phyloP scores from a whole-genome alignment of 2,329 filamentous ascomycete genomes.

The Cadophora malorum region DNA sequence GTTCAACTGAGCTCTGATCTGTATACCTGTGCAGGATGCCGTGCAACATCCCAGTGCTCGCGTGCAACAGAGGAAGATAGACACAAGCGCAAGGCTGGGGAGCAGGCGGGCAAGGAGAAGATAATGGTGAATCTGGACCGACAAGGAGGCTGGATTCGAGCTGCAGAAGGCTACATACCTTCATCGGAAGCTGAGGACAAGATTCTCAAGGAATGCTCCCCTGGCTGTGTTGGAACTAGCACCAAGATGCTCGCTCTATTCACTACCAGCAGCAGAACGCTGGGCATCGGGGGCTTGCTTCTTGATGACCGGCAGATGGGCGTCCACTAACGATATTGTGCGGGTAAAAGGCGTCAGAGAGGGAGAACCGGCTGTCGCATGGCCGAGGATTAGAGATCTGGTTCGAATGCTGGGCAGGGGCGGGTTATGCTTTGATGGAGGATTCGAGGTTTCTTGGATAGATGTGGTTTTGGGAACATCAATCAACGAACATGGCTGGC shows the following conservation, averaged over 20 bases:
- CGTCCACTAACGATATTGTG: conserved; percentile 27
- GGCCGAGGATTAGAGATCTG: background rate
- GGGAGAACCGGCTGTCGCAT: conserved; percentile 33
- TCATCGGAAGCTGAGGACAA: conserved; percentile 40
- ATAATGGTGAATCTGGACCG: background rate
- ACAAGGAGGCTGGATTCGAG: conserved; percentile 8
- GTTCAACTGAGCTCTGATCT: conserved; percentile 23
- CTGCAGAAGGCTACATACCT: conserved; percentile 40
- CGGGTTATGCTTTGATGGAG: conserved; percentile 16
- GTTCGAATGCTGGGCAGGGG: conserved; percentile 13
- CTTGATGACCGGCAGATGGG: conserved; percentile 19
- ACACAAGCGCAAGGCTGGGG: conserved; percentile 23
- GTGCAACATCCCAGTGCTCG: conserved; percentile 34
- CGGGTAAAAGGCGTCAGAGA: conserved; percentile 24
- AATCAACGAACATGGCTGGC: background rate
- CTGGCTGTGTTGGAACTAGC: conserved; percentile 42
- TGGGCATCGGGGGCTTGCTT: conserved; percentile 42
- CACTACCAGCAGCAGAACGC: conserved; percentile 33
- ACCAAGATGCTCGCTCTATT: conserved; percentile 41
- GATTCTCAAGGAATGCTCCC: conserved; percentile 38
- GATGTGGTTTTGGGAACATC: background rate
- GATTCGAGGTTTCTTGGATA: conserved; percentile 13
- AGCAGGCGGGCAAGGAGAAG: conserved; percentile 23
- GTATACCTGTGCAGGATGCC: conserved; percentile 22
- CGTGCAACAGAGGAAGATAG: conserved; percentile 33